phyloP scores from a whole-genome alignment of 2,329 filamentous ascomycete genomes.

The Canariomyces notabilis region DNA sequence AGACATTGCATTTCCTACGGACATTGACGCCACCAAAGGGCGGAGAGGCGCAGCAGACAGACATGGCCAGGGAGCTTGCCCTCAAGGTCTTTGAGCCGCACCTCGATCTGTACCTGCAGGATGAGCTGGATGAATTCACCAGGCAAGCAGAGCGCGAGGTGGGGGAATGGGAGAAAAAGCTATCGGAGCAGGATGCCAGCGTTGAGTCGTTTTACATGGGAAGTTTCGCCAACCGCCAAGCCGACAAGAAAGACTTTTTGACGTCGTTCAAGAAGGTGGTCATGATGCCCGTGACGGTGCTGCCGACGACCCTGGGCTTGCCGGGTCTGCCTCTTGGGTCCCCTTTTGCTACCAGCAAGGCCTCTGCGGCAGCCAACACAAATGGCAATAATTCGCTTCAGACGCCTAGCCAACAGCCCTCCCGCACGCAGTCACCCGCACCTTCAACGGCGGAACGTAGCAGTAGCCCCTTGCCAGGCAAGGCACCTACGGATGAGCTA shows the following conservation, averaged over 20 bases:
- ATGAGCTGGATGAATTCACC: slow-evolving; percentile 84
- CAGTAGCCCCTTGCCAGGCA: slow-evolving; percentile 44
- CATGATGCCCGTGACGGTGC: slow-evolving; percentile 94
- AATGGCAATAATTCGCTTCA: slow-evolving; percentile 29
- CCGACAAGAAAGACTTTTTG: slow-evolving; percentile 92
- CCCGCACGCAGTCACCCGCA: slow-evolving; percentile 47
- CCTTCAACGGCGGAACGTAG: slow-evolving; percentile 32
- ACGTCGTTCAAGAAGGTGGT: slow-evolving; percentile 97
- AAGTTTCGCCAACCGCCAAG: slow-evolving; percentile 88
- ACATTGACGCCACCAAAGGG: slow-evolving; percentile 63
- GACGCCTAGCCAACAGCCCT: slow-evolving; percentile 36
- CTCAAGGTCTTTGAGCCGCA: slow-evolving; percentile 81
- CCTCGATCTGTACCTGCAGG: slow-evolving; percentile 86
- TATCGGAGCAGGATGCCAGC: slow-evolving; percentile 84
- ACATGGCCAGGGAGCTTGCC: slow-evolving; percentile 63
- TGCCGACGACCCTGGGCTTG: slow-evolving; percentile 57
- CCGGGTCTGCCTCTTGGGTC: slow-evolving; percentile 55
- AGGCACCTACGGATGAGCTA: slow-evolving; percentile 79
- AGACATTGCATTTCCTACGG: slow-evolving; percentile 71
- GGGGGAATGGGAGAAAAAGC: slow-evolving; percentile 80
- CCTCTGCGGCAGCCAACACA: slow-evolving; percentile 23
- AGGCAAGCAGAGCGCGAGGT: slow-evolving; percentile 72
- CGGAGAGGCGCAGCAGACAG: slow-evolving; percentile 47
- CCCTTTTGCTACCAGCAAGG: slow-evolving; percentile 47
- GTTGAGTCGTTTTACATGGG: slow-evolving; percentile 95